phyloP scores from a whole-genome alignment of 257 asterid genomes.

The Dorcoceras hygrometricum region DNA sequence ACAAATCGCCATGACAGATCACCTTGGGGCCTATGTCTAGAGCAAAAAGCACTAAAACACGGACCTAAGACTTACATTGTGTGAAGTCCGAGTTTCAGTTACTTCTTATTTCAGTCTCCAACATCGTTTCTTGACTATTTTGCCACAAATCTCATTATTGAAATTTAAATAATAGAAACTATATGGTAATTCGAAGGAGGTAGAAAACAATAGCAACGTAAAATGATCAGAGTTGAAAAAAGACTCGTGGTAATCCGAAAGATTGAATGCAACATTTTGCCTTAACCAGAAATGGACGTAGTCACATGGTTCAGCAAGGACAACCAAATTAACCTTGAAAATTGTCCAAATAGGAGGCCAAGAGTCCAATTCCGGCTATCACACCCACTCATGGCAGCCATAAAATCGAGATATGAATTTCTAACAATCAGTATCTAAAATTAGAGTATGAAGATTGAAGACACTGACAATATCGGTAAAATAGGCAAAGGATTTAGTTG shows the following conservation, averaged over 20 bases:
- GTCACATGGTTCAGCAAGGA: neutral
- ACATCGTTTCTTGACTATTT: slow-evolving; percentile 1
- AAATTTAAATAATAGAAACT: neutral
- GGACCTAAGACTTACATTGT: neutral
- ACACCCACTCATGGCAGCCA: neutral
- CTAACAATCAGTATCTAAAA: neutral
- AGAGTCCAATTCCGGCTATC: neutral
- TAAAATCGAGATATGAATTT: too few relatives aligned
- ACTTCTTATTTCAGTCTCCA: slow-evolving; percentile 5
- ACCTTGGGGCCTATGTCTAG: neutral
- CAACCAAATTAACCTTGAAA: neutral
- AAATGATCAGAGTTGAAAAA: too few relatives aligned
- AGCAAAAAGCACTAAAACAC: neutral
- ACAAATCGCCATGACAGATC: neutral
- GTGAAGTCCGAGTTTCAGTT: slow-evolving; percentile 16
- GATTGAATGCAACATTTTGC: neutral
- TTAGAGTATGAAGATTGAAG: neutral
- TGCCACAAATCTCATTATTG: neutral
- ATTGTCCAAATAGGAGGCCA: neutral
- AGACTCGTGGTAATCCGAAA: neutral
- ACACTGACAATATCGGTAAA: neutral
- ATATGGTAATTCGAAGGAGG: neutral
- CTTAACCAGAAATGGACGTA: neutral
- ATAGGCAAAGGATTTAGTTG: neutral
- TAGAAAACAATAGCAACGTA: neutral